phyloP scores from a whole-genome alignment of 257 asterid genomes.

The Catharanthus roseus region DNA sequence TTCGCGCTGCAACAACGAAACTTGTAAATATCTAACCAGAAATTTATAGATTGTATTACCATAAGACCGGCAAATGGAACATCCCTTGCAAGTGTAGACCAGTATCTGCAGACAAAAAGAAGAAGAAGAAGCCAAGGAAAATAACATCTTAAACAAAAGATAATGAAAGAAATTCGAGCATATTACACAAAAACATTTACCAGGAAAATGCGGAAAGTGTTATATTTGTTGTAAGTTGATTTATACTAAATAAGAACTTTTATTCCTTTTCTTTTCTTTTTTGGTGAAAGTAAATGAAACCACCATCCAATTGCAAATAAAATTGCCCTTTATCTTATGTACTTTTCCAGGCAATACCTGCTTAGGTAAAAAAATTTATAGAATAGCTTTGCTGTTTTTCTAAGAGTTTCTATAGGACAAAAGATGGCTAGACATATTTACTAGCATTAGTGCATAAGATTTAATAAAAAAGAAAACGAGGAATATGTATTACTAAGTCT shows the following conservation, averaged over 20 bases:
- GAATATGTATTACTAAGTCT: background rate
- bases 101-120: constrained; percentile 44
- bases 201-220: background rate
- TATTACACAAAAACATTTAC: background rate
- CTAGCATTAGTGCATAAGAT: background rate
- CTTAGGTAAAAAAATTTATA: background rate
- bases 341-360: background rate
- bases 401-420: background rate
- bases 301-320: background rate
- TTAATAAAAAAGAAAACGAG: background rate
- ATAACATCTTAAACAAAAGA: constrained; percentile 4
- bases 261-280: background rate
- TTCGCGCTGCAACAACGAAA: background rate
- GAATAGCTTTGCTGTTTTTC: background rate
- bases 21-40: background rate
- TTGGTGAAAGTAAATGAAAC: background rate
- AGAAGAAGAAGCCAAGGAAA: constrained; percentile 11
- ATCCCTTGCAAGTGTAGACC: constrained; percentile 83
- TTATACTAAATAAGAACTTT: background rate
- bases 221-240: background rate
- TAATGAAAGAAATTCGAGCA: too few relatives aligned
- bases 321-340: background rate
- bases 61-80: constrained; percentile 87
- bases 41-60: constrained; percentile 39
- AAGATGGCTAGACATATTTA: background rate